Base-by-base conservation (phyloP, 495 filamentous ascomycete species). In the Talaromyces liani region DNA sequence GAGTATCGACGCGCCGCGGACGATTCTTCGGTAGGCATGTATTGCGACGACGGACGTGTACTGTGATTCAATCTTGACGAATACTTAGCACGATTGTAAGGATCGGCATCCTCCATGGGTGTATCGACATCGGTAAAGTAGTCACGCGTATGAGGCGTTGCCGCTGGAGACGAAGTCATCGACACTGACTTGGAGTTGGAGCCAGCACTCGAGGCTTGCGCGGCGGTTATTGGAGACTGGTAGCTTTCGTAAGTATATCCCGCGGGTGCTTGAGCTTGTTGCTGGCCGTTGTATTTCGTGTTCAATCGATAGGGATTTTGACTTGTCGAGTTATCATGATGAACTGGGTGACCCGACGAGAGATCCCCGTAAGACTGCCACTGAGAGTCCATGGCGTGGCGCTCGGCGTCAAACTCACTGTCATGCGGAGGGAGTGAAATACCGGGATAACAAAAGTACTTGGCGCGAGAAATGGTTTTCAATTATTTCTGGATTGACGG, bases 1-100 rank as follows among this genome's bases (percentile, higher is more conserved):
- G 93, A 96, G 74, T 98, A 97, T 69, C 93, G 85, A 70, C 93
- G 90, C 56, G 92, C 91, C 53, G 92, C 90, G 39, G 89, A 82
- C 25, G 90, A 91, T 63, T 90, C 89, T 65, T 93, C 91, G 62
- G 86, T 85, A 22, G 84, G 75, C 20, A 91, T 80, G 64, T 84
- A 87, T 68, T 87, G 85, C 58, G 84, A 82, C 18, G 85, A 88
- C 6, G 83, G 75, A 34, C 85, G 77, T 70, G 84, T 85, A 58
- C 87, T 80, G 68, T 88, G 86, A 63, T 83, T 85, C 51, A 88
- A 82, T 77, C 89, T 83, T 55, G 91, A 72, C 29, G 81, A 84
- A 70, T 95, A 94, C 73, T 93, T 93, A 66, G 87, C 82, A 70
- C 84, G 81, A 73, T 88, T 88, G 79, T 92, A 95, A 47, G 88